Conservation (phyloP, 176 grass and related monocot species). For the Bolboschoenus planiculmis region DNA sequence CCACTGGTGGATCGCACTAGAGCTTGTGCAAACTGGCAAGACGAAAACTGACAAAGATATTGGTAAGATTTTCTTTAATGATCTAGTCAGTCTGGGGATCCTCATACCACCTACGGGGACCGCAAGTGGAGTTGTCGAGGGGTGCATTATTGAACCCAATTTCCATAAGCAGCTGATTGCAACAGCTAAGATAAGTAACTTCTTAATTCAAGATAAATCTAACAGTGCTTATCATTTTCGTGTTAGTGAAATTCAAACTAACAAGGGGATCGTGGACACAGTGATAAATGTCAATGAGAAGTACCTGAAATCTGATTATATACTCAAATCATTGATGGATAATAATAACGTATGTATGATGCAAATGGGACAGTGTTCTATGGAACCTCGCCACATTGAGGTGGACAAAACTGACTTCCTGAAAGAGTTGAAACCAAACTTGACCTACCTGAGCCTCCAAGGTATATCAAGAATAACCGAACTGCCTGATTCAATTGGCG, state of each 20-base stretch:
- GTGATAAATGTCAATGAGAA: not conserved
- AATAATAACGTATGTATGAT: not conserved
- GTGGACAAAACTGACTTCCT: conserved; percentile 14
- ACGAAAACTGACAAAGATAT: conserved; percentile 1
- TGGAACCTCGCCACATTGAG: not conserved
- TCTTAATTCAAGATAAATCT: no score
- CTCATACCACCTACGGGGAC: conserved; percentile 31
- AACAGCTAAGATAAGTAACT: not conserved
- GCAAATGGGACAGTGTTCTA: not conserved
- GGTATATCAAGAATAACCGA: conserved; percentile 33
- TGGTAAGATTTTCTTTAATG: conserved; percentile 30
- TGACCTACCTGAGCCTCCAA: conserved; percentile 41
- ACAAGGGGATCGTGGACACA: not conserved
- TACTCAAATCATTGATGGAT: not conserved
- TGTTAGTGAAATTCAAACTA: not conserved
- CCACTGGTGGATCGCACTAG: conserved; percentile 60
- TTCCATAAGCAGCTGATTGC: not conserved
- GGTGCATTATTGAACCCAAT: conserved; percentile 38
- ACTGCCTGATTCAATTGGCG: conserved; percentile 44
- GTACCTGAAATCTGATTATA: not conserved
- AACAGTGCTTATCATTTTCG: no score
- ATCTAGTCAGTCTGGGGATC: conserved; percentile 26
- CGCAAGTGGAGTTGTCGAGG: not conserved
- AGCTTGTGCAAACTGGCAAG: not conserved
- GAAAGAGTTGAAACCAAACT: conserved; percentile 28